phyloP scores from a whole-genome alignment of 768 basidiomycete genomes.

The Suillus discolor region DNA sequence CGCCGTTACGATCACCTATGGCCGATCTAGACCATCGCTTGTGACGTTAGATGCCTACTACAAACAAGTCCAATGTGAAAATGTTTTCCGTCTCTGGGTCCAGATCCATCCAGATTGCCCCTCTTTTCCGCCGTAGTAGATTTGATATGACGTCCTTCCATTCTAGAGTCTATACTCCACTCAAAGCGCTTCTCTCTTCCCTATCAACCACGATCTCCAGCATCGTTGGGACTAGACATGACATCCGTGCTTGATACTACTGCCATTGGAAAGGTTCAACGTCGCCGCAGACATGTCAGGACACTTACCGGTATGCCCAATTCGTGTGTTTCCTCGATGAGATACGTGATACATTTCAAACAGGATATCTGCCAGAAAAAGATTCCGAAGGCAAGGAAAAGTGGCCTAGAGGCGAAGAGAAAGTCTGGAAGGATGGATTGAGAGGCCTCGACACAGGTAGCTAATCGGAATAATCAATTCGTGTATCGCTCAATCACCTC shows the following conservation, averaged over 20 bases:
- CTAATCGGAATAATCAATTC: conserved; percentile 4
- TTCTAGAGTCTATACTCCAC: not conserved
- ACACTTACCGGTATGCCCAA: conserved; percentile 57
- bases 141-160: not conserved
- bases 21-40: no score
- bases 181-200: not conserved
- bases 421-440: conserved; percentile 67
- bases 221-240: conserved; percentile 38
- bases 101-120: not conserved
- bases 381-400: conserved; percentile 79
- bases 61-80: not conserved
- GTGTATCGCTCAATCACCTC: not conserved
- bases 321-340: not conserved
- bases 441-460: conserved; percentile 60
- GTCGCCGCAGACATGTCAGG: conserved; percentile 64
- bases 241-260: conserved; percentile 67
- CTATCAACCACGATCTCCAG: not conserved
- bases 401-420: conserved; percentile 84
- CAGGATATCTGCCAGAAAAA: conserved; percentile 79
- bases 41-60: no score
- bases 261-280: conserved; percentile 59
- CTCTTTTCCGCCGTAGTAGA: not conserved
- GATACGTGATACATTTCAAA: conserved; percentile 10
- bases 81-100: not conserved
- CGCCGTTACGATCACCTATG: no score